These are phyloP conservation scores for Neurospora sp. DNA, from an alignment of 495 filamentous ascomycete genomes.

Conservation along the genomic window DNA sequence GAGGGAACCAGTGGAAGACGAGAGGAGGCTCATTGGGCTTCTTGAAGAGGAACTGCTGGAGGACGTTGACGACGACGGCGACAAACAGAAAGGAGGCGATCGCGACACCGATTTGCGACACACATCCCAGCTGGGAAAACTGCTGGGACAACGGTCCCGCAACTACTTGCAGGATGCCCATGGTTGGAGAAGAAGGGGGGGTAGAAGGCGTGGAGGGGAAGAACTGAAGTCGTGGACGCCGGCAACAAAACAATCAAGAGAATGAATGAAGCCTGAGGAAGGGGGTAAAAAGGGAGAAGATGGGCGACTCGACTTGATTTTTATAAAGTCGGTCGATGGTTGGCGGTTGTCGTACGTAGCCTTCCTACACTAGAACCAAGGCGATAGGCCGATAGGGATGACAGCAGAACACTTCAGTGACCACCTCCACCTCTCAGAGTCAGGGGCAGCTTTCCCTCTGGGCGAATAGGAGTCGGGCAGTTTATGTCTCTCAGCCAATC, in stretches of 20 bases:
- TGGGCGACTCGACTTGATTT: not conserved
- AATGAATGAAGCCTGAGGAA: not conserved
- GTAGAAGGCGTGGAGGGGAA: not conserved
- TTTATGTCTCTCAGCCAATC: constrained; percentile 12
- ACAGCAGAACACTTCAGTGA: not conserved
- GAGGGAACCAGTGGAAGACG: constrained; percentile 76
- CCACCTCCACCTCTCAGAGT: not conserved
- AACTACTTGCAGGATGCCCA: constrained; percentile 43
- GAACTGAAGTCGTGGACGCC: not conserved
- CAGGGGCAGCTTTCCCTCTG: not conserved
- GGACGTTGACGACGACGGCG: constrained; percentile 53
- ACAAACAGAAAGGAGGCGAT: constrained; percentile 39
- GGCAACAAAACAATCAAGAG: not conserved
- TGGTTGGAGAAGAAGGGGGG: constrained; percentile 10
- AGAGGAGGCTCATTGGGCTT: constrained; percentile 66
- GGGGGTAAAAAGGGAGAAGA: not conserved
- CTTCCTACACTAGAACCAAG: not conserved
- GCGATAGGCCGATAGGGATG: not conserved
- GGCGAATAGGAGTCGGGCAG: not conserved
- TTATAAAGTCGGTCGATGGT: not conserved
- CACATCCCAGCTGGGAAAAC: constrained; percentile 31
- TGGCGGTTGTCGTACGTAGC: not conserved
- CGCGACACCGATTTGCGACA: constrained; percentile 35
- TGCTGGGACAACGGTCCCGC: constrained; percentile 33
- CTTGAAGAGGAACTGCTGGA: constrained; percentile 58